Evolutionary conservation across 768 basidiomycete species (phyloP), one percentile per base, ranked within the genome.

Genomic region (Mycena filopes): DNA sequence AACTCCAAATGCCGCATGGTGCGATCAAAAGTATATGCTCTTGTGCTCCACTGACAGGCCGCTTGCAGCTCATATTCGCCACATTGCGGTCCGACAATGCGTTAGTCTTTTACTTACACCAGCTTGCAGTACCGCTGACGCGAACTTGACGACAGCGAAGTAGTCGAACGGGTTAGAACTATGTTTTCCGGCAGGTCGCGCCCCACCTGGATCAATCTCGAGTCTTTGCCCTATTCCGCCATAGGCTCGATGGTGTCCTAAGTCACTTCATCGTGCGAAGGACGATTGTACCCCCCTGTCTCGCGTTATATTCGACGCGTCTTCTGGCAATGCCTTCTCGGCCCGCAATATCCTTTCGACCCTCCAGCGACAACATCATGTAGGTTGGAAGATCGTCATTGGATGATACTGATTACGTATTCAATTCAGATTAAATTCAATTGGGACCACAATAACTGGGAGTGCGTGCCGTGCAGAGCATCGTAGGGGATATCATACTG

Each of bases 281-380:
- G 87, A 88, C 38, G 87, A 88, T 21, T 86, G 84, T 54, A 75
- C 77, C 4, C 77, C 82, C 6, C 72, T 93, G 47, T 84, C 89
- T 6, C 80, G 81, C 20, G 83, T 90, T 51, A 79, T 92, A 18
- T 85, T 82, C 67, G 78, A 80, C 1, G 78, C 84, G 13, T 90
- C 90, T 1, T 83, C 83, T 20, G 91, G 91, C 9, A 93, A 92
- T 73, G 86, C 89, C 0, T 92, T 93, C 70, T 86, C 87, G 8
- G 87, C 88, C 4, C 78, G 90, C 57, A 91, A 84, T 69, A 82
- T 92, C 54, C 75, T 93, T 31, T 82, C 80, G 36, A 89, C 87
- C 1, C 77, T 92, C 3, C 88, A 91, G 55, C 80, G 90, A 20
- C 89, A 90, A 71, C 81, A 83, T 63, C 81, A 86, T 72, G 89